Base-by-base conservation (phyloP, 2,329 filamentous ascomycete species). In the Phymatotrichopsis omnivora region DNA sequence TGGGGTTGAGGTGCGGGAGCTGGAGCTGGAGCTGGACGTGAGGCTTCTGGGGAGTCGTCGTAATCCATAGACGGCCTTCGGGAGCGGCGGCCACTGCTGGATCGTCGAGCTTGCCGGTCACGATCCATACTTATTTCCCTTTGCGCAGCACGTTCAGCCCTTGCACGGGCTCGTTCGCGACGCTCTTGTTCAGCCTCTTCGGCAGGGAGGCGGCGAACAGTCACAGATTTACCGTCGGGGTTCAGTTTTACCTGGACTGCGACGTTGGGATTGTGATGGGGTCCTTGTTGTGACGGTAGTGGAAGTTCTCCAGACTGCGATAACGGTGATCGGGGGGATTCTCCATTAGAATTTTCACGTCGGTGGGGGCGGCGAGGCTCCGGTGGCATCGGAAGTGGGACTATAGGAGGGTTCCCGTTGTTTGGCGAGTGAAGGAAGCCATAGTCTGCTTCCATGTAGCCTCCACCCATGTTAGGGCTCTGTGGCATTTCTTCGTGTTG, bases 211-310 rank as follows among this genome's bases (percentile, higher is more conserved):
- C 53, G 53, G 36, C 53, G 53, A 8, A 56, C 53, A 7, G 53
- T 63, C 43, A 68, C 69, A 27, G 66, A 60, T 32, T 66, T 63
- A 60, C 73, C 76, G 53, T 68, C 63, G 1, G 72, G 71, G 63
- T 76, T 77, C 60, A 67, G 73, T 57, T 75, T 70, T 6, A 67
- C 70, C 61, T 77, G 74, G 17, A 75, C 58, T 5, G 67, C 65
- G 20, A 73, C 74, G 58, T 69, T 67, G 55, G 69, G 72, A 62
- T 73, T 69, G 60, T 70, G 66, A 60, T 66, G 65, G 48, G 63
- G 59, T 8, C 54, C 56, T n/a, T n/a, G n/a, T n/a, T n/a, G n/a
- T n/a, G n/a, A n/a, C n/a, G 29, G 75, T 59, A 24, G 55, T 60
- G 53, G 62, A 63, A 39, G 44, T 25, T 48, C 53, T 19, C 46